Evolutionary conservation across 2,329 filamentous ascomycete species (phyloP), one percentile per base, ranked within the genome.

Genomic region (Dothidotthia symphoricarpi): DNA sequence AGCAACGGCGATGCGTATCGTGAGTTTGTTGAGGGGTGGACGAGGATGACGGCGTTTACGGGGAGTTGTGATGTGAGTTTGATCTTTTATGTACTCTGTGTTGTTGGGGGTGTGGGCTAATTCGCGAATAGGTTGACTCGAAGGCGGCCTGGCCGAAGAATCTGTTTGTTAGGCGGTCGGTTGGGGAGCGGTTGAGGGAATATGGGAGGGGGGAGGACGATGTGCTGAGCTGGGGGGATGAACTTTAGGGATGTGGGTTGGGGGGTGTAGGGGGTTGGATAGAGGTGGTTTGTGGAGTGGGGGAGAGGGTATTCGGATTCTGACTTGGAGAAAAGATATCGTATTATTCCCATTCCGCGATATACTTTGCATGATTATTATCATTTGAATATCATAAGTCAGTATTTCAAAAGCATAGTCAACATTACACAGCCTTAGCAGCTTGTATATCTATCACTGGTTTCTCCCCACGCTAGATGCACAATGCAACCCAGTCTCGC

Each of bases 41-140:
- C 45, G 26, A 43, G 47, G 5, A 24, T 34, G 16, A 56, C 51
- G 1, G 50, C 49, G 1, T 43, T 38, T 10, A 61, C 51, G 0
- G 59, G 53, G 4, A 57, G 45, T 28, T 51, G 35, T 1, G 29
- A 34, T 24, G 59, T 60, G 47, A 54, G 55, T 55, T 10, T n/a
- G n/a, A n/a, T n/a, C n/a, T n/a, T n/a, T n/a, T n/a, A n/a, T n/a
- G 43, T 4, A 37, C 16, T 16, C 27, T 34, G 14, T 24, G 17
- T 32, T 13, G 12, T 16, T 2, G n/a, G 26, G 15, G 14, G 22
- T 17, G 42, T 36, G 16, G 24, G 38, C 45, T 54, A 51, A 54
- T 37, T 28, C 14, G 24, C 19, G 13, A 32, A 9, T 33, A 57
- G 53, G 44, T 53, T 32, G 47, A 53, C 28, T 16, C 25, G 3